Percentiles rank a stretch among this genome's conserved stretches.
phyloP scores from a whole-genome alignment of 2,329 filamentous ascomycete species.

The Sporothrix brunneoviolacea region DNA sequence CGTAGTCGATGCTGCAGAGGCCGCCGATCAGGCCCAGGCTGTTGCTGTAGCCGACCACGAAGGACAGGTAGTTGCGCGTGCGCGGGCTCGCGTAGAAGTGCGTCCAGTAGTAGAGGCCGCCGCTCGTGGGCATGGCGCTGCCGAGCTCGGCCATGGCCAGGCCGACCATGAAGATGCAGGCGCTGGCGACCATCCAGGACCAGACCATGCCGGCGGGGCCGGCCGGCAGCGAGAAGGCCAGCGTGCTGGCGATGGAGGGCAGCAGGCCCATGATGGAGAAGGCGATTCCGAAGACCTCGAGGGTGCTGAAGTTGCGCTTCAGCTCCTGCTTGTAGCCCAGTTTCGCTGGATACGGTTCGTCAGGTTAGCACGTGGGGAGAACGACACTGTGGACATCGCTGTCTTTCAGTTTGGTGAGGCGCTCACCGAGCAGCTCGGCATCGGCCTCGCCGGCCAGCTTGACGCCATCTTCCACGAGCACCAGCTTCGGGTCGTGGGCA shows the following conservation, averaged over 20 bases:
- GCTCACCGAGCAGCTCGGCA: constrained; percentile 26
- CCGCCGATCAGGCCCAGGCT: constrained; percentile 55
- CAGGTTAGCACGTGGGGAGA: constrained; percentile 13
- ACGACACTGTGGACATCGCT: neutral
- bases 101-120: constrained; percentile 54
- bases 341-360: constrained; percentile 18
- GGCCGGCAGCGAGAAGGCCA: constrained; percentile 52
- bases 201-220: constrained; percentile 57
- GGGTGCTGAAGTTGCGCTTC: constrained; percentile 52
- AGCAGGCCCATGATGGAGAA: constrained; percentile 56
- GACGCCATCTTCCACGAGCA: constrained; percentile 17
- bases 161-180: constrained; percentile 52
- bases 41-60: constrained; percentile 55
- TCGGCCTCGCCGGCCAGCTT: constrained; percentile 24
- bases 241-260: constrained; percentile 53
- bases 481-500: constrained; percentile 16
- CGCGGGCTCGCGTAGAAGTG: constrained; percentile 51
- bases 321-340: constrained; percentile 49
- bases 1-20: constrained; percentile 53
- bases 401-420: too few species aligned
- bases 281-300: constrained; percentile 56
- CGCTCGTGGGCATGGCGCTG: constrained; percentile 51
- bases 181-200: constrained; percentile 54
- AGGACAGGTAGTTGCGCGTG: constrained; percentile 51
- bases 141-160: constrained; percentile 51